Percentiles rank a stretch among this genome's conserved stretches.
These are phyloP conservation scores for Balakata baccata DNA, from an alignment of 345 rosid species.

Conservation along the genomic window DNA sequence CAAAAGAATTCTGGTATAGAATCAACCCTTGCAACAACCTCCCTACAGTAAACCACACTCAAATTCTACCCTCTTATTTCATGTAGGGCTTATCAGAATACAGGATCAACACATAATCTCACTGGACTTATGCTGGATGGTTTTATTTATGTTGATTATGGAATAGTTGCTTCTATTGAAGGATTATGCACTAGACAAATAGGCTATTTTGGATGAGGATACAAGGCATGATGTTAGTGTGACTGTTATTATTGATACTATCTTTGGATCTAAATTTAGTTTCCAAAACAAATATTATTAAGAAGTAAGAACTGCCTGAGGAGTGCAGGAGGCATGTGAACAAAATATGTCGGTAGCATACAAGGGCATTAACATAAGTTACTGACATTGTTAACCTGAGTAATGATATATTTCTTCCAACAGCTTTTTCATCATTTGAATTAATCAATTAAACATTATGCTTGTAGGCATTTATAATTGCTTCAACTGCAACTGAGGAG, in stretches of 20 bases:
- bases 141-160: background rate
- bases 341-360: background rate
- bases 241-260: background rate
- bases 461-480: slow-evolving; percentile 33
- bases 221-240: background rate
- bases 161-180: background rate
- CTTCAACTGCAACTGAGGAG: slow-evolving; percentile 34
- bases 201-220: background rate
- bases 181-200: background rate
- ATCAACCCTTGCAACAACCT: too few species aligned
- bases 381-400: slow-evolving; percentile 2
- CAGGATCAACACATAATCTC: background rate
- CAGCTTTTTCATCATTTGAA: slow-evolving; percentile 2
- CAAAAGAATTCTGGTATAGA: too few species aligned
- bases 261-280: background rate
- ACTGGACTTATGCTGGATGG: background rate
- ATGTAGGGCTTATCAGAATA: too few species aligned
- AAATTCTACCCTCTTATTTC: too few species aligned
- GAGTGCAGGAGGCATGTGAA: background rate
- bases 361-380: background rate
- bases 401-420: background rate
- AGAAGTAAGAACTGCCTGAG: background rate
- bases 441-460: background rate
- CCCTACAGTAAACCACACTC: too few species aligned
- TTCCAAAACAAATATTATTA: background rate